Percentiles rank a stretch among this genome's conserved stretches.
These are phyloP conservation scores for Stentor coeruleus DNA, from an alignment of 73 alveolate species.

Conservation along the genomic window DNA sequence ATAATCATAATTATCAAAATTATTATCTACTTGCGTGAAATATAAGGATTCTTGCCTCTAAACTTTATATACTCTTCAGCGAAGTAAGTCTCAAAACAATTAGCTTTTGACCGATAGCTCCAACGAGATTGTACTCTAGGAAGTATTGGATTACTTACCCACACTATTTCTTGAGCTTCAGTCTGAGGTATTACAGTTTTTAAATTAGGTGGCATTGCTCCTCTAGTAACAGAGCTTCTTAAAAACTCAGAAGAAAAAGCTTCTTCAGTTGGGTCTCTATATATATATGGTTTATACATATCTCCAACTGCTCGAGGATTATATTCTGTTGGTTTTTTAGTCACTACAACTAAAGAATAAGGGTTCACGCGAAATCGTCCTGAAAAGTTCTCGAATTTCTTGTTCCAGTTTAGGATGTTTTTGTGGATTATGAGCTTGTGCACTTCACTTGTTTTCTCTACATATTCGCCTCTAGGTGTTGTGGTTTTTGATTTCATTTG, in stretches of 20 bases:
- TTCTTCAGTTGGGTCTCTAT: conserved; percentile 20
- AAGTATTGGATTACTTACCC: not conserved
- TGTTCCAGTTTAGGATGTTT: conserved; percentile 1
- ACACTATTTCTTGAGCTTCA: conserved; percentile 12
- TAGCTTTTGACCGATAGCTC: not conserved
- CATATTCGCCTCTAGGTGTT: no score
- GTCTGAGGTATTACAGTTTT: conserved; percentile 17
- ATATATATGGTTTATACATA: not conserved
- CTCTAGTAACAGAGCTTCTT: not conserved
- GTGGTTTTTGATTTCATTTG: no score
- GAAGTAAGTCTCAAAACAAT: conserved; percentile 17
- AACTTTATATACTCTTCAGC: conserved; percentile 20
- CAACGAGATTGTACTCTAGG: conserved; percentile 16
- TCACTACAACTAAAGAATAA: not conserved
- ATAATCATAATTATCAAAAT: no score
- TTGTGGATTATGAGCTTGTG: conserved; percentile 17
- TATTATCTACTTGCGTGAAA: not conserved
- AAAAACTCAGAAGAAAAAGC: conserved; percentile 20
- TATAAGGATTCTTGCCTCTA: not conserved
- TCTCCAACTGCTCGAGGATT: not conserved
- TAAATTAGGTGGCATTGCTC: not conserved
- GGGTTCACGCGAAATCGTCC: conserved; percentile 17
- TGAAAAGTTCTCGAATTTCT: conserved; percentile 15
- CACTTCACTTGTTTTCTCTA: conserved; percentile 17
- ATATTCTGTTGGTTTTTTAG: not conserved